These are phyloP conservation scores for Hondaea fermentalgiana DNA, from an alignment of 108 stramenopile species.

Conservation along the genomic window DNA sequence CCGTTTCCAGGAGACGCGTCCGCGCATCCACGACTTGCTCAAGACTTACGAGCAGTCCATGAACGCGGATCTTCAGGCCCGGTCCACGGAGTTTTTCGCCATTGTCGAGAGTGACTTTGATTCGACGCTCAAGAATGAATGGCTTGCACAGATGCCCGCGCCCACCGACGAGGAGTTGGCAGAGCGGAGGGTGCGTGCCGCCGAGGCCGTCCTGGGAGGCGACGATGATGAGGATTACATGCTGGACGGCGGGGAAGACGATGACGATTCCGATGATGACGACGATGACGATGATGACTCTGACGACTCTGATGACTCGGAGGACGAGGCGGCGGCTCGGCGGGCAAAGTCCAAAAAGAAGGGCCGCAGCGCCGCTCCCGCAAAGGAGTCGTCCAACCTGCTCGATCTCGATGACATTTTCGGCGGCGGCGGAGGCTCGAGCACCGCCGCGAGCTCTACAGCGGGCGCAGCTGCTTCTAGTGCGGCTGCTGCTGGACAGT, in stretches of 20 bases:
- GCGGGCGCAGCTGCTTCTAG: background rate
- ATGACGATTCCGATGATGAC: background rate
- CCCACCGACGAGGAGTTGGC: slow-evolving; percentile 71
- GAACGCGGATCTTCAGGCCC: slow-evolving; percentile 80
- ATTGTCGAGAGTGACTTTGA: slow-evolving; percentile 64
- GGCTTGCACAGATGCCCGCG: slow-evolving; percentile 84
- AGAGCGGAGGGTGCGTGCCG: slow-evolving; percentile 15
- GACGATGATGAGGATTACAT: slow-evolving; percentile 34
- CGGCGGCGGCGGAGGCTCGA: slow-evolving; percentile 50
- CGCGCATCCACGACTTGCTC: slow-evolving; percentile 25
- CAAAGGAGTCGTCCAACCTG: slow-evolving; percentile 52
- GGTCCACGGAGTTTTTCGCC: slow-evolving; percentile 82
- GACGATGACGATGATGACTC: background rate
- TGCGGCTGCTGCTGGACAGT: slow-evolving; percentile 33
- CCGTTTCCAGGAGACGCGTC: slow-evolving; percentile 54
- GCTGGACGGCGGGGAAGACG: slow-evolving; percentile 30
- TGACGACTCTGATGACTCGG: background rate
- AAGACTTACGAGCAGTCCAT: slow-evolving; percentile 53
- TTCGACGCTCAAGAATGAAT: slow-evolving; percentile 59
- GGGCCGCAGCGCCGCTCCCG: background rate
- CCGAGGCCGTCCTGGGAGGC: slow-evolving; percentile 27
- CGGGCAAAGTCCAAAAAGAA: background rate
- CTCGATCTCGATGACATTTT: slow-evolving; percentile 83
- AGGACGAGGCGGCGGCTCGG: background rate
- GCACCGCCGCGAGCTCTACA: slow-evolving; percentile 31